Base-by-base conservation (phyloP, 495 filamentous ascomycete genomes). In the Filosporella fistucella region DNA sequence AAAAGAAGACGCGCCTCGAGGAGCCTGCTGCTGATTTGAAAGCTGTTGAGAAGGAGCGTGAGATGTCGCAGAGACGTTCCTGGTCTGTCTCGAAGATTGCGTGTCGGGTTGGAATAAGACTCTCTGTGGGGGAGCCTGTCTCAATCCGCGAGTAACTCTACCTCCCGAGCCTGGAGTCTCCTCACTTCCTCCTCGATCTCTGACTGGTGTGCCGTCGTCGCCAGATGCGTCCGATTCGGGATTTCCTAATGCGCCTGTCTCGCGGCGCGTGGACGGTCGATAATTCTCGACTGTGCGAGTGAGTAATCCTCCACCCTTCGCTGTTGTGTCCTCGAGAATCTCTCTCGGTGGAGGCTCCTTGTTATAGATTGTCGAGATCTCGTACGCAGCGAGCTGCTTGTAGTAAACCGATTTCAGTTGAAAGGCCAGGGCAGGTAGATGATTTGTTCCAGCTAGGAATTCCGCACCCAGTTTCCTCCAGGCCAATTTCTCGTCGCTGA, bases 41-140 rank as follows among this genome's bases (percentile, higher is more conserved):
- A 28, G 38, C 10, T 52, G 54, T 17, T 59, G 56, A 35, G 29
- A 61, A 23, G 50, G 18, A 14, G 47, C 30, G 44, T 26, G 65
- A 54, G 47, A 57, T 60, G 42, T 53, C n/a, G 68, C 69, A 16
- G 76, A 72, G 2, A 69, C 56, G 41, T 81, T 75, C 38, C 85
- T 72, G 4, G 70, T 78, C 53, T 81, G 76, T 39, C 84, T 68
- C 16, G 76, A 67, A 0, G 80, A 68, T 11, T 72, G 70, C 0
- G 84, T 74, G 51, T 91, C 87, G 3, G 87, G 86, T 57, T 89
- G 85, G 66, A 89, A 93, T n/a, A 89, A 76, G 5, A 86, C 76
- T 51, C 88, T 73, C 49, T 85, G 87, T 1, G 88, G 83, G 25
- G 88, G 88, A 17, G 83, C 83, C 59, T 89, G 86, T 39, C 88